Base-by-base conservation (phyloP, 257 asterid species). In the Mentha longifolia region DNA sequence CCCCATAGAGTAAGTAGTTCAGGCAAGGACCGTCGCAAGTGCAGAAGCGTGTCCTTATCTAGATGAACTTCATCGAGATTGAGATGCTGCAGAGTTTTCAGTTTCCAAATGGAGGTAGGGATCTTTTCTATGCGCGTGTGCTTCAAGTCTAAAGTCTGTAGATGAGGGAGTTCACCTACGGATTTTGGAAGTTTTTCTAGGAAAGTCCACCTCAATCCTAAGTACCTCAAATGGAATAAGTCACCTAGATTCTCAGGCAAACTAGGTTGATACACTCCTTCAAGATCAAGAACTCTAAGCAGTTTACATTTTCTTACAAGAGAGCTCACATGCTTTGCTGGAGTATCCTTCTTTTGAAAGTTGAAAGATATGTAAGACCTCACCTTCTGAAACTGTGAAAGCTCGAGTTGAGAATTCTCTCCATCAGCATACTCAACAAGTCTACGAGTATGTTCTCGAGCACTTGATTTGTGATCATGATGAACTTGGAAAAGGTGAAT, bases 271-370 rank as follows among this genome's bases (percentile, higher is more conserved):
- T 68, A 68, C 56, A 75, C 79, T 11, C 79, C 71, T 61, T 75
- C 79, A 28, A 75, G 79, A 68, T 75, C 79, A 68, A 75, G 75
- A 43, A 75, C 75, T 65, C 79, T 75, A 57, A 75, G 71, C 71
- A 68, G 31, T 33, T 71, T 71, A 3, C 74, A 74, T 67, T 1
- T 50, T 67, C 47, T 51, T 49, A 74, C 57, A 25, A 59, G 78
- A 22, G 46, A 15, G 5, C 37, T 45, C 31, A 74, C 74, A 31
- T 74, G 25, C 56, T 47, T 49, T 33, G 78, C 78, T 22, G 78
- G 78, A 57, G 58, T 74, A 41, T 74, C 78, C 31, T 74, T 74
- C 35, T 67, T 74, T 69, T 74, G 78, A 15, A 22, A 51, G 54
- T 67, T 74, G 47, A 74, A 74, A 2, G 78, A 74, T 49, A 74